Conservation (phyloP, 176 grass and related monocot species). For the Dendrocalamus sinicus region DNA sequence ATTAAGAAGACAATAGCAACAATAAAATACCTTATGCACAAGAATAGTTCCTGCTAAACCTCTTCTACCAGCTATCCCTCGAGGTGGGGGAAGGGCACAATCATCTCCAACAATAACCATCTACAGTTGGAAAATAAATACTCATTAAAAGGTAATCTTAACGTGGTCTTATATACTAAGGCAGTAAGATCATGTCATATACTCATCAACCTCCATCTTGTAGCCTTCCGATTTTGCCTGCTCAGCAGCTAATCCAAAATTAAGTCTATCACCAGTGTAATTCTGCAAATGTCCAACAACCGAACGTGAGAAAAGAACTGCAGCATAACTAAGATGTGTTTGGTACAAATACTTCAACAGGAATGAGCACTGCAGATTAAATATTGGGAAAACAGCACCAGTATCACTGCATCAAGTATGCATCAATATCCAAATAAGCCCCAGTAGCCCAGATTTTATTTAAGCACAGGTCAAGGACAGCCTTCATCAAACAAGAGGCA, state of each 20-base stretch:
- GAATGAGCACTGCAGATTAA: slow-evolving; percentile 26
- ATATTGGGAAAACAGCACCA: background rate
- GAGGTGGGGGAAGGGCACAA: slow-evolving; percentile 89
- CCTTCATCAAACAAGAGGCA: slow-evolving; percentile 10
- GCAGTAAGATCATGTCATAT: slow-evolving; percentile 8
- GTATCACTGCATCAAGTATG: slow-evolving; percentile 33
- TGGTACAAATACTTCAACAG: slow-evolving; percentile 10
- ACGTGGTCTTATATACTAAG: slow-evolving; percentile 1
- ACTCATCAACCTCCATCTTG: slow-evolving; percentile 80
- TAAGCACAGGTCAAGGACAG: background rate
- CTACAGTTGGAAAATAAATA: slow-evolving; percentile 51
- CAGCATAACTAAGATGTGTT: slow-evolving; percentile 6
- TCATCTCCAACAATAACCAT: slow-evolving; percentile 99
- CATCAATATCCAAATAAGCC: slow-evolving; percentile 32
- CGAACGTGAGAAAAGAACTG: slow-evolving; percentile 31
- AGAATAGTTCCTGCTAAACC: slow-evolving; percentile 94
- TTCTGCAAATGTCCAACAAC: slow-evolving; percentile 76
- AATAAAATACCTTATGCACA: slow-evolving; percentile 83
- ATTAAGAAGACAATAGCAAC: slow-evolving; percentile 28
- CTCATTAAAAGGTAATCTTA: slow-evolving; percentile 35
- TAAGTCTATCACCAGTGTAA: slow-evolving; percentile 98
- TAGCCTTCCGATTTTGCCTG: slow-evolving; percentile 99
- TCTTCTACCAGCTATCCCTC: slow-evolving; percentile 97
- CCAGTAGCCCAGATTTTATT: background rate
- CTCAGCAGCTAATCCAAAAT: slow-evolving; percentile 99